Evolutionary conservation across 441 rosid genomes (phyloP).

Genomic region (Corymbia calophylla): DNA sequence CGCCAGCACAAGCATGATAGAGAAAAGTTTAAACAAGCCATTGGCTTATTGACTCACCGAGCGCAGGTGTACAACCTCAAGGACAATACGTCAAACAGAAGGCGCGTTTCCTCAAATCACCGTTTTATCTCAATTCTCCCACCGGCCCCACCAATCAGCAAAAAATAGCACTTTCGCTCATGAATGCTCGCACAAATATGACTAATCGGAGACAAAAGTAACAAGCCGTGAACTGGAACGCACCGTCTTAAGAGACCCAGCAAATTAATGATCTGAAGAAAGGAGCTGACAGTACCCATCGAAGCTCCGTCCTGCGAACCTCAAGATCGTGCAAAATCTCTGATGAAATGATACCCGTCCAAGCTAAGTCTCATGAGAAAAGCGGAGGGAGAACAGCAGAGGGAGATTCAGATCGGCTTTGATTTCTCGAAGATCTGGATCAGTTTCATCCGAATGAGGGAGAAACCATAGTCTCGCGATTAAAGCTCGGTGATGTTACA

Average conservation of each 20-base stretch:
- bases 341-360: background rate
- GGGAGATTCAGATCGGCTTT: background rate
- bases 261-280: background rate
- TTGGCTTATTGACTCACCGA: background rate
- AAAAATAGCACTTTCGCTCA: background rate
- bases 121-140: background rate
- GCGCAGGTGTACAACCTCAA: background rate
- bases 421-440: background rate
- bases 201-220: background rate
- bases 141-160: background rate
- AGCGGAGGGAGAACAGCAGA: background rate
- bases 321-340: background rate
- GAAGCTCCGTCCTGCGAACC: background rate
- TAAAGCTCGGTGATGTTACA: background rate
- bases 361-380: background rate
- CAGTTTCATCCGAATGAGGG: background rate
- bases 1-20: background rate
- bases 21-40: background rate
- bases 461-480: background rate
- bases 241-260: background rate
- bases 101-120: background rate
- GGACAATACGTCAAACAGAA: background rate
- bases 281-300: background rate
- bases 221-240: background rate
- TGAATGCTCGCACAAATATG: background rate